These are phyloP conservation scores for Dothistroma septosporum DNA, from an alignment of 2,329 filamentous ascomycete species.

Conservation along the genomic window DNA sequence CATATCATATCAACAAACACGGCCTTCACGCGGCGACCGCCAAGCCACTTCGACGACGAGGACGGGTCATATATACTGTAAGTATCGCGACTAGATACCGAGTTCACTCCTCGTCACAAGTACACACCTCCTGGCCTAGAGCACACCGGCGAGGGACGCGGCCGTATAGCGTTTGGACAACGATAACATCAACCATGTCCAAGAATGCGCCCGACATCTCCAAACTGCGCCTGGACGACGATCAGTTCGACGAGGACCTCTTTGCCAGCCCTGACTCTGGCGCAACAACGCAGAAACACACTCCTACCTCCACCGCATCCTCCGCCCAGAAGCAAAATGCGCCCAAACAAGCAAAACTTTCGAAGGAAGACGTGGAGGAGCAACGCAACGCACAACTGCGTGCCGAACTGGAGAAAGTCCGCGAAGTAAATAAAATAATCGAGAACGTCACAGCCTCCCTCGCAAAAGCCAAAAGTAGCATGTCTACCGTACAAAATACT, in stretches of 20 bases:
- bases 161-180: neutral
- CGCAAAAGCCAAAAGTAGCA: slow-evolving; percentile 69
- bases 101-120: neutral
- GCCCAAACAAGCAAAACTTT: slow-evolving; percentile 35
- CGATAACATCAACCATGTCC: slow-evolving; percentile 24
- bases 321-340: slow-evolving; percentile 39
- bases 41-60: slow-evolving; percentile 8
- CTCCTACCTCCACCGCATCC: slow-evolving; percentile 28
- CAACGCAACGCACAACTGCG: slow-evolving; percentile 69
- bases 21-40: slow-evolving; percentile 18
- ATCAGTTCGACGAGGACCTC: slow-evolving; percentile 49
- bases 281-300: slow-evolving; percentile 35
- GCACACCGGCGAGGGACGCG: neutral
- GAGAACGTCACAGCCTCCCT: slow-evolving; percentile 71
- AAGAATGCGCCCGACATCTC: slow-evolving; percentile 30
- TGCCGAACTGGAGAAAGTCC: slow-evolving; percentile 75
- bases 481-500: slow-evolving; percentile 79
- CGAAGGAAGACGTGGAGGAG: slow-evolving; percentile 49
- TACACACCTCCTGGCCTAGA: neutral
- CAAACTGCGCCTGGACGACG: slow-evolving; percentile 46
- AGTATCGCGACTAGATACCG: neutral
- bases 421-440: slow-evolving; percentile 81
- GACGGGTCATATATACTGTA: slow-evolving; percentile 16
- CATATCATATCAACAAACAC: slow-evolving; percentile 18
- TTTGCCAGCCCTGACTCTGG: slow-evolving; percentile 52